Base-by-base conservation (phyloP, 2,329 filamentous ascomycete species). In the Chaetomium sp. region DNA sequence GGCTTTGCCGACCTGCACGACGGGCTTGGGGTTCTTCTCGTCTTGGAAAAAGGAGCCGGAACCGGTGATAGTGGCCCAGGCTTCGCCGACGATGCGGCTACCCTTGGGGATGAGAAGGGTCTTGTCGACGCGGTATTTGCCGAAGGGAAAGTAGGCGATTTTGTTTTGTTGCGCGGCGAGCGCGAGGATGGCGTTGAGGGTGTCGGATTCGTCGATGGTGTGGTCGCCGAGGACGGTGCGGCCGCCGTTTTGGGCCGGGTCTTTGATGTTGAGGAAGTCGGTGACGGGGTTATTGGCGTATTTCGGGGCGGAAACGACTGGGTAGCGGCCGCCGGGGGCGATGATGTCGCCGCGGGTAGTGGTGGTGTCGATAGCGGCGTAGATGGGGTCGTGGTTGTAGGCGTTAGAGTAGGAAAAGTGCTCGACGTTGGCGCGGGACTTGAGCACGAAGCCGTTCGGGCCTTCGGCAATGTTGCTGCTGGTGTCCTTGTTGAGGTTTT, bases 1-100 rank as follows among this genome's bases (percentile, higher is more conserved):
- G 1, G 73, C 64, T 11, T 74, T 74, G 35, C 84, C 85, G 12
- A 87, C 76, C 51, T 77, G 72, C 2, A 87, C 74, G 1, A 87
- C 79, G 1, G 80, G 76, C 40, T 77, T 69, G 0, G 84, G 84
- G 46, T 74, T 75, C 44, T 68, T 69, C 7, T 74, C 70, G 63
- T 81, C 71, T 51, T 75, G 71, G 69, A 81, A 84, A 59, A 69
- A 72, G 36, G 59, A 54, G 12, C 81, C 81, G 49, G 70, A 73
- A 12, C 76, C 79, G 53, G 80, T 74, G 59, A 84, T 77, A 40
- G 76, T 74, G 1, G 77, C 70, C 72, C 75, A 79, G 1, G 68
- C 72, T 60, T 82, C 77, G 32, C 80, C 80, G 3, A 81, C 72
- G 52, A 84, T 77, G 12, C 73, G 74, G 27, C 75, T 74, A 10